Evolutionary conservation across 768 basidiomycete genomes (phyloP), one percentile per base, ranked within the genome.

Genomic region (Crepidotus variabilis): DNA sequence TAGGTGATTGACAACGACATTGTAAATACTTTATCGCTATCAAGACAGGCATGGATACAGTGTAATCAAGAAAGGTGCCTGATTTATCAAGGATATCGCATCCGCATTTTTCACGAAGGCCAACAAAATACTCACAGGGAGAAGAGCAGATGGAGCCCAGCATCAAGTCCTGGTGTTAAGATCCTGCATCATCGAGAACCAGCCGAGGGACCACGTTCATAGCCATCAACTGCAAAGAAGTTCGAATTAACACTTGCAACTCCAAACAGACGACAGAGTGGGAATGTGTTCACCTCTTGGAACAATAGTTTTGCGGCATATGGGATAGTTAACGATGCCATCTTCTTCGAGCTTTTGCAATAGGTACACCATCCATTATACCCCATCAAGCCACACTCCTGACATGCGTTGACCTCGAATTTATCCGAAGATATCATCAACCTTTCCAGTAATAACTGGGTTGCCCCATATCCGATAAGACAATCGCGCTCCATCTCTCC

Each of bases 401-500:
- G 82, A 68, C 97, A 99, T 11, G 95, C 95, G 64, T 96, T 92
- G 52, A 97, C 92, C 70, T 97, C 92, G 67, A 98, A 99, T 65
- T 92, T 92, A 74, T 99, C 97, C 21, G 94, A 97, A 6, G 96
- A 98, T 58, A 98, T 95, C 97, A 99, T 99, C 14, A 99, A 81
- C 22, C 97, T 90, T 72, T 99, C 97, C 2, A 99, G 84, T 33
- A 99, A 76, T 47, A 99, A 80, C 65, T 98, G 96, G 0, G 95
- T 96, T 9, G 97, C 97, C n/a, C 97, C 97, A 65, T 99, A 92
- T 39, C 96, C 97, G 65, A 98, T 96, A 43, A 98, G 78, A 70
- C 97, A 99, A 73, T 99, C 97, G 47, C 97, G 88, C 68, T 99
- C 97, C 97, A 99, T 99, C 75, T 99, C 97, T 50, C 97, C 97